A percentile compares a stretch with the other conserved stretches of the same genome.
phyloP scores from a whole-genome alignment of 129 eudicot species.

The Flaveria ramosissima region DNA sequence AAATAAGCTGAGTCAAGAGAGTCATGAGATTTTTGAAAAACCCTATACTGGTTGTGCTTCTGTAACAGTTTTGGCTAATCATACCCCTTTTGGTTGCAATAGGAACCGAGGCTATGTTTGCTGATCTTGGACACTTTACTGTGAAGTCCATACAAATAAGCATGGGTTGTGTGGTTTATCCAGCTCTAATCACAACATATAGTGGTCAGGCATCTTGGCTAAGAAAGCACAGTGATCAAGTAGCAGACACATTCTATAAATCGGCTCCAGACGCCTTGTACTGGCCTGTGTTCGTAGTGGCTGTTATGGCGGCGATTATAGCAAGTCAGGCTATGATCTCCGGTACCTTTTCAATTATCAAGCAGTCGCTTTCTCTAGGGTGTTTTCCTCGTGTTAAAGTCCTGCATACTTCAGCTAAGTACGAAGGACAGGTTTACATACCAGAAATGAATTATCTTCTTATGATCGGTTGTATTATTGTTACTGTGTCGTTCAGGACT shows the following conservation, averaged over 20 bases:
- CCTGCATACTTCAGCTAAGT: constrained; percentile 60
- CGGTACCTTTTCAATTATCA: constrained; percentile 72
- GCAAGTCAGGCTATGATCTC: constrained; percentile 92
- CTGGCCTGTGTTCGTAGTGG: constrained; percentile 83
- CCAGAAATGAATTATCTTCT: constrained; percentile 72
- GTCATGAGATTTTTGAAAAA: too few species aligned
- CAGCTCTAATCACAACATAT: constrained; percentile 62
- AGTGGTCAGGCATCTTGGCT: constrained; percentile 69
- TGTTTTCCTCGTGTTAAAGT: constrained; percentile 83
- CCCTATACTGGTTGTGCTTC: too few species aligned
- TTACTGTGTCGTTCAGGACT: constrained; percentile 54
- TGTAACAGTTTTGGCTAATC: too few species aligned
- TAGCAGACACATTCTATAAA: constrained; percentile 52
- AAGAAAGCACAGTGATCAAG: constrained; percentile 38
- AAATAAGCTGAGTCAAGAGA: too few species aligned
- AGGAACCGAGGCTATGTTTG: constrained; percentile 86
- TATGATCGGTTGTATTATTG: constrained; percentile 64
- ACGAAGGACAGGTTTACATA: constrained; percentile 66
- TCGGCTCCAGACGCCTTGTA: constrained; percentile 59
- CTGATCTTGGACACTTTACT: constrained; percentile 77
- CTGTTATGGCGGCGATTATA: constrained; percentile 73
- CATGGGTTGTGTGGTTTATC: constrained; percentile 68
- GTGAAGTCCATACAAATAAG: constrained; percentile 81
- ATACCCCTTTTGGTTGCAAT: not conserved
- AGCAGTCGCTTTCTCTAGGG: constrained; percentile 75